Base-by-base conservation (phyloP, 2,329 filamentous ascomycete species). In the Setomelanomma holmii region DNA sequence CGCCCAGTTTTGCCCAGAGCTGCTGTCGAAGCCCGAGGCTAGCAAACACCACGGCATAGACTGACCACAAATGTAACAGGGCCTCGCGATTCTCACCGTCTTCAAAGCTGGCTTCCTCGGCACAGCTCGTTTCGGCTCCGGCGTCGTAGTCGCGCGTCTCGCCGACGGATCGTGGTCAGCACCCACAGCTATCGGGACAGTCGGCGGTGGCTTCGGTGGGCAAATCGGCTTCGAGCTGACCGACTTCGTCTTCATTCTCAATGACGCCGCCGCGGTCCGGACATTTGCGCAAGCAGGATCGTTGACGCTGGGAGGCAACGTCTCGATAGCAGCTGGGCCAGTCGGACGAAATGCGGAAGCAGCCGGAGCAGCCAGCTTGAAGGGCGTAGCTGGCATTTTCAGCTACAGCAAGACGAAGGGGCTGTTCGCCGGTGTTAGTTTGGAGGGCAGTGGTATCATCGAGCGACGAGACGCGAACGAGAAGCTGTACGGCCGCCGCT, bases 341-440 rank as follows among this genome's bases (percentile, higher is more conserved):
- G 85, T 99, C 21, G 95, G 95, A 48, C 86, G 95, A 67, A 98
- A 97, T 76, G 95, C 93, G 40, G 95, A 99, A 76, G 95, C 95
- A 11, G 93, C 95, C 30, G 95, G 95, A 58, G 93, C 93, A 12
- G 95, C 95, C 6, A 96, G 91, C 63, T 82, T 96, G 58, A 93
- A 87, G 79, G 88, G 91, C 58, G 89, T 98, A 7, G 90, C 93
- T 0, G 95, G 91, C 46, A 88, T 99, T 43, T 99, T 99, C 80
- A 91, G 90, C 68, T 99, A 99, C 82, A 95, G 89, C 74, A 98
- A 97, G 79, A 99, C 95, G 11, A 98, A 97, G 80, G 95, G 95
- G 17, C 80, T 99, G 24, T 99, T 99, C 66, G 95, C 95, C 4
- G 95, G 95, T 71, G 93, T 99, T 41, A 96, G 90, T 64, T 80